Evolutionary conservation across 108 stramenopile genomes (phyloP), one percentile per base, ranked within the genome.

Genomic region (Nitzschia sp.): DNA sequence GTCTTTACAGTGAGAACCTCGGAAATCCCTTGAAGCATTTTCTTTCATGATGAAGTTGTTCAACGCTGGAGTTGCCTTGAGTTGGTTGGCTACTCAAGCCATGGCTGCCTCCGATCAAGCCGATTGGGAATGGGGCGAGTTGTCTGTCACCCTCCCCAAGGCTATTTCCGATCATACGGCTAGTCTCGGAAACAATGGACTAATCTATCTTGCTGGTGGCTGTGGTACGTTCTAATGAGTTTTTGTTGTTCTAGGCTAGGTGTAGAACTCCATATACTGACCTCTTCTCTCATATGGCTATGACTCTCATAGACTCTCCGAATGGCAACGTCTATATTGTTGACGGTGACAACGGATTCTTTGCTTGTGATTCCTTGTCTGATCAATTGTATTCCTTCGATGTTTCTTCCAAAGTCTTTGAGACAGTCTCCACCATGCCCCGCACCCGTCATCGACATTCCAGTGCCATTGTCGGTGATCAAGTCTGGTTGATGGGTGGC

Each of bases 151-250:
- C 10, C 55, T 77, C 22, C 70, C 70, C 46, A 71, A 66, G 24
- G 26, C 70, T 41, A 15, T 77, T 24, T 71, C 70, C 8, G 76
- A 77, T 67, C 63, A 64, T 21, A 60, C 70, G 14, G 76, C 70
- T 5, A 34, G n/a, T 26, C 26, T 38, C 10, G 67, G 11, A 8
- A 15, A 51, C 22, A 24, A 67, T 53, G 68, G 62, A 15, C 34
- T 67, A 25, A 48, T 81, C 8, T 81, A 81, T 48, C 41, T 81
- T 51, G 75, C 75, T n/a, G 87, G 87, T 54, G 87, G 87, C 8
- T 88, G 87, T 43, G 83, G 68, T 69, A 73, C 57, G 68, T 69
- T 15, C n/a, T 29, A 9, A 5, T 17, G 19, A 12, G 25, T 25
- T 55, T 1, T 20, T 19, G 1, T n/a, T 1, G 48, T 50, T 19